These are phyloP conservation scores for Apiospora aurea DNA, from an alignment of 2,329 filamentous ascomycete genomes.

Conservation along the genomic window DNA sequence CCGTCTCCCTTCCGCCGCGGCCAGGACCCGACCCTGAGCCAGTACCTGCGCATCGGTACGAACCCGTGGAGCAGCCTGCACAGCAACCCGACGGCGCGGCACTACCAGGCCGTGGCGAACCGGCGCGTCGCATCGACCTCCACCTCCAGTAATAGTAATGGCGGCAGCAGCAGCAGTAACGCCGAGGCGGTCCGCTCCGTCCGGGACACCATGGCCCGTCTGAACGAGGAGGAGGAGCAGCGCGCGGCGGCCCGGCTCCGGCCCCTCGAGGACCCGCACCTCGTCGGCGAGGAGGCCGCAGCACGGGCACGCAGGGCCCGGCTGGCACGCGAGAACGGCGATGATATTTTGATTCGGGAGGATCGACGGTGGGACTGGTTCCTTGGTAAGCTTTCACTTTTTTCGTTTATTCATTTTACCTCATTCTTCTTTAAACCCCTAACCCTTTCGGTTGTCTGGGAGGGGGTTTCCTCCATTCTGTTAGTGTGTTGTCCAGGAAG, in stretches of 20 bases:
- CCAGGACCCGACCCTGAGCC: constrained; percentile 52
- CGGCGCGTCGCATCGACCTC: constrained; percentile 58
- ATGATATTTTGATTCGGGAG: constrained; percentile 62
- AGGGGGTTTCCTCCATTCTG: neutral
- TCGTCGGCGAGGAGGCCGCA: constrained; percentile 72
- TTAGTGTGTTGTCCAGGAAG: neutral
- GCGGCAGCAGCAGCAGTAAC: constrained; percentile 24
- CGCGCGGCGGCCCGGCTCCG: constrained; percentile 42
- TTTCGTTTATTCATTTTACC: neutral
- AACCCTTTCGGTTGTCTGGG: neutral
- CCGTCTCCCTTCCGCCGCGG: constrained; percentile 47
- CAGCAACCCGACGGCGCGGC: constrained; percentile 62
- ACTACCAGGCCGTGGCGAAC: constrained; percentile 70
- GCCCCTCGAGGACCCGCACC: constrained; percentile 70
- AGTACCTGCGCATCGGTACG: constrained; percentile 41
- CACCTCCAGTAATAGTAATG: constrained; percentile 29
- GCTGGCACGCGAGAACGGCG: constrained; percentile 61
- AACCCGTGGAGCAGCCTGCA: constrained; percentile 59
- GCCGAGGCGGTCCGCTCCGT: constrained; percentile 38
- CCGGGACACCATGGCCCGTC: constrained; percentile 32
- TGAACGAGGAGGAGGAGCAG: constrained; percentile 28
- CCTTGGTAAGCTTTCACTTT: constrained; percentile 54
- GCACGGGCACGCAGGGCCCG: constrained; percentile 62
- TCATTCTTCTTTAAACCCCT: neutral
- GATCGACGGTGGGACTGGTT: constrained; percentile 68